phyloP scores from a whole-genome alignment of 1,139 yeast genomes.

The Kluyveromyces marxianus region DNA sequence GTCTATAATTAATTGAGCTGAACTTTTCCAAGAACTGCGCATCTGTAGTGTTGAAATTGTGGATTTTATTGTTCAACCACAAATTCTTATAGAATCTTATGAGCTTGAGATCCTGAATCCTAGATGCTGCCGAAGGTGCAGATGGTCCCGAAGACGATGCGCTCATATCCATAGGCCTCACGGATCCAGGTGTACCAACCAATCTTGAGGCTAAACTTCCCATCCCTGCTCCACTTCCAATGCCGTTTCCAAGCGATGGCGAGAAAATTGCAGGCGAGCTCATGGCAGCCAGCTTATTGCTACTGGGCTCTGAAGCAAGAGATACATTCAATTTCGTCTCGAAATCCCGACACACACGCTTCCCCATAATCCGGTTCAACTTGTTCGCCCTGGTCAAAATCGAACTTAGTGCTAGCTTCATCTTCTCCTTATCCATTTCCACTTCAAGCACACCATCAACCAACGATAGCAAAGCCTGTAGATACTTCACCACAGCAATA shows the following conservation, averaged over 20 bases:
- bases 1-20: slow-evolving; percentile 17
- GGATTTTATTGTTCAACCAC: slow-evolving; percentile 29
- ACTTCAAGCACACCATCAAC: slow-evolving; percentile 13
- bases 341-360: slow-evolving; percentile 15
- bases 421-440: slow-evolving; percentile 9
- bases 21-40: slow-evolving; percentile 24
- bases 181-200: slow-evolving; percentile 7
- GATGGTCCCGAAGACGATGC: too few species aligned
- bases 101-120: slow-evolving; percentile 26
- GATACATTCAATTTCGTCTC: slow-evolving; percentile 20
- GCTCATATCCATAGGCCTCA: slow-evolving; percentile 13
- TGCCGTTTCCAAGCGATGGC: too few species aligned
- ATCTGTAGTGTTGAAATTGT: slow-evolving; percentile 23
- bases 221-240: too few species aligned
- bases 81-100: slow-evolving; percentile 29
- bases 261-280: slow-evolving; percentile 25
- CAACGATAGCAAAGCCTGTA: slow-evolving; percentile 19
- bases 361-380: slow-evolving; percentile 21
- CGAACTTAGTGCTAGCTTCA: slow-evolving; percentile 13
- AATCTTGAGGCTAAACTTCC: slow-evolving; percentile 15
- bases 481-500: slow-evolving; percentile 23
- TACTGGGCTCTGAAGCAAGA: slow-evolving; percentile 17
- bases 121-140: slow-evolving; percentile 11
- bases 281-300: slow-evolving; percentile 16
- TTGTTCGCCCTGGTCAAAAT: slow-evolving; percentile 17